Base-by-base conservation (phyloP, 768 basidiomycete species). In the Amanita rimosa region DNA sequence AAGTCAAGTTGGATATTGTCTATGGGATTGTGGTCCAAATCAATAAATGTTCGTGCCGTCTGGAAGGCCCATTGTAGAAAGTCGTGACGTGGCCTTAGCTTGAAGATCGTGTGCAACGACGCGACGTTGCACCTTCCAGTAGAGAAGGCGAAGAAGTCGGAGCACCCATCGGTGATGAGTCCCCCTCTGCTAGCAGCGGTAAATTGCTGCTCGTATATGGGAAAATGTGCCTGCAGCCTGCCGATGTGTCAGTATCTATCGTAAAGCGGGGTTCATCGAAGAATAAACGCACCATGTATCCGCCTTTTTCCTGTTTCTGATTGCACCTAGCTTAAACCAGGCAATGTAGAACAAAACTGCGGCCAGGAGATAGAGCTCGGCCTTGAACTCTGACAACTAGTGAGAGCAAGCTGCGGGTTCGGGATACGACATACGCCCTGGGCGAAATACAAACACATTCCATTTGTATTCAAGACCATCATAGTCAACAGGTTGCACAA, bases 51-150 rank as follows among this genome's bases (percentile, higher is more conserved):
- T 64, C 78, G 74, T 8, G 62, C 70, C 47, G 73, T 62, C 57
- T 90, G 81, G 65, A 76, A 81, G 27, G 77, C 49, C 53, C 73
- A 64, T 55, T 87, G 83, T 52, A 85, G 62, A 31, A 87, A 62
- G 66, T 95, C 92, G 64, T 96, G 93, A 61, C 85, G 81, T 52
- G 93, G 91, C 39, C 77, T 69, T 53, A 94, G 74, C 39, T 78
- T 70, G 62, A 93, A 74, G 56, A 85, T 73, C 44, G 85, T 81
- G 70, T 95, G 92, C 46, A 93, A 71, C 26, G 84, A 85, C 22
- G 76, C 67, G 48, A 92, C 60, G 54, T 78, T 80, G 51, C 85
- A 83, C 52, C 93, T 71, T 47, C 93, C 93, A 2, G 91, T 92
- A 36, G 89, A 89, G 67, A 86, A 96, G 60, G 74, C 73, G 69